A percentile compares a stretch with the other conserved stretches of the same genome.
These are phyloP conservation scores for Nemania sp. DNA, from an alignment of 2,329 filamentous ascomycete species.

Conservation along the genomic window DNA sequence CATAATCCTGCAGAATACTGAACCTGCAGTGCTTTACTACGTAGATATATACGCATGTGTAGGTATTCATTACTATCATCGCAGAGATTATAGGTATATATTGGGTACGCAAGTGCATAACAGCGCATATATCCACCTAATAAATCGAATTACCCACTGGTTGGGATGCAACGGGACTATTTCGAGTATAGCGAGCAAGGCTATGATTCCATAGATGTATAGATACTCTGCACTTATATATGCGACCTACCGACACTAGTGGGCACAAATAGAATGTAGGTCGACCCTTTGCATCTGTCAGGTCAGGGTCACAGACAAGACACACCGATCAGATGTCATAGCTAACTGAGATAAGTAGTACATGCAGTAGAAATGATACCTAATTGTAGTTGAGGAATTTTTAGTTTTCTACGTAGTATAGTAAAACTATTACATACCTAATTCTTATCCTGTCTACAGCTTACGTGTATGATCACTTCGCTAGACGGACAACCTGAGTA, in stretches of 20 bases:
- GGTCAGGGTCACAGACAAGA: too few species aligned
- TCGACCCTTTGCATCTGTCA: too few species aligned
- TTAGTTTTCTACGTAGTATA: neutral
- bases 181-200: neutral
- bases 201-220: too few species aligned
- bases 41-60: neutral
- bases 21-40: conserved; percentile 21
- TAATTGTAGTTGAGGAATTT: neutral
- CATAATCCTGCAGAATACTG: conserved; percentile 20
- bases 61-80: neutral
- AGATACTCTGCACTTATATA: too few species aligned
- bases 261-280: too few species aligned
- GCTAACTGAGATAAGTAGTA: too few species aligned
- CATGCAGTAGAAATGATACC: neutral
- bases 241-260: too few species aligned
- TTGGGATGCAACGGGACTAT: neutral
- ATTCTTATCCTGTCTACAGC: neutral
- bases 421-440: neutral
- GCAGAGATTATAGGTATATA: neutral
- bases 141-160: neutral
- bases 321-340: too few species aligned
- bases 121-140: neutral
- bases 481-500: neutral
- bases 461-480: neutral
- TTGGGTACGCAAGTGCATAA: neutral